Base-by-base conservation (phyloP, 2,329 filamentous ascomycete species). In the Talaromyces verruculosus region DNA sequence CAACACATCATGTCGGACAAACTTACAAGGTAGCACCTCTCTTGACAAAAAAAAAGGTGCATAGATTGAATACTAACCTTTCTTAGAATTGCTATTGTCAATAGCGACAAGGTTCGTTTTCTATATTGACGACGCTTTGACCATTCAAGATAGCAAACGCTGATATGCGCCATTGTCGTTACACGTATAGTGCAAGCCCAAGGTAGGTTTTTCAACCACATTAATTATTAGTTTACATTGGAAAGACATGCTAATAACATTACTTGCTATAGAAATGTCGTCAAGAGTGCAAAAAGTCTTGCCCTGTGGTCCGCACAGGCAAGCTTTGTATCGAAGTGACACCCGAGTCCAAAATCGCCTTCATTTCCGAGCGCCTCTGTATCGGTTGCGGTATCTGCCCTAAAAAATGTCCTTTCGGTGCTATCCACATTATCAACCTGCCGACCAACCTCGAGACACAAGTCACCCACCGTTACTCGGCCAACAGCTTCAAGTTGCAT, bases 371-470 rank as follows among this genome's bases (percentile, higher is more conserved):
- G 81, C 88, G 88, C 70, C 88, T 97, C 69, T 97, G 94, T 79
- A 97, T 98, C 75, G 95, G 95, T 81, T 99, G 96, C 78, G 96
- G 95, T 89, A 99, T 99, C 83, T 99, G 96, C 81, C 93, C 94
- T 53, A 99, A 99, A 85, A 98, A 98, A 81, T 99, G 95, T 80
- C 95, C 95, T 17, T 99, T 99, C 81, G 91, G 93, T 77, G 95
- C 95, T 71, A 99, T 99, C 82, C 96, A 94, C 80, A 99, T 99
- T 81, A 99, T 99, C 92, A 99, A 99, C 84, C 84, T 99, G 85
- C 95, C 96, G 73, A 99, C 95, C 79, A 99, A 99, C 83, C 90
- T 99, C 80, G 95, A 99, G 81, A 96, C 91, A 71, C 91, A 98
- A 80, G 93, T 99, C 76, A 98, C 95, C 72, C 96, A 99, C 81